These are phyloP conservation scores for Paraconiothyrium brasiliense DNA, from an alignment of 2,329 filamentous ascomycete species.

Conservation along the genomic window DNA sequence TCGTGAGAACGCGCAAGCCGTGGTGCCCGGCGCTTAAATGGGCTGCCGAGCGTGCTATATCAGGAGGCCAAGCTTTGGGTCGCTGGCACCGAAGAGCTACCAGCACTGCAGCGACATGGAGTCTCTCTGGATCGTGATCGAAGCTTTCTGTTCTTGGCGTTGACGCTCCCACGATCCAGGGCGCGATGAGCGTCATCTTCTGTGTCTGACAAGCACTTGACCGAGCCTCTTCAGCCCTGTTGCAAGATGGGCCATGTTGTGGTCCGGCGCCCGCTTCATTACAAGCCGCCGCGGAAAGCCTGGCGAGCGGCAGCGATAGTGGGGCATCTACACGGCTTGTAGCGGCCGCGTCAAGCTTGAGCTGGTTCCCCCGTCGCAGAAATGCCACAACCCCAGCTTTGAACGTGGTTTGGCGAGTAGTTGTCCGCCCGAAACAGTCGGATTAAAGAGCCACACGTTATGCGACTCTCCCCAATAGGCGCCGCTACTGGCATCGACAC, in stretches of 20 bases:
- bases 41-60: conserved; percentile 37
- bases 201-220: conserved; percentile 10
- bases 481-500: conserved; percentile 5
- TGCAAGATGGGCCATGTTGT: conserved; percentile 10
- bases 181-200: not conserved
- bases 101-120: conserved; percentile 3
- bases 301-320: conserved; percentile 16
- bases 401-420: conserved; percentile 16
- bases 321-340: conserved; percentile 15
- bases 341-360: conserved; percentile 5
- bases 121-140: not conserved
- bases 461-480: conserved; percentile 16
- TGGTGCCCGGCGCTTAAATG: conserved; percentile 38
- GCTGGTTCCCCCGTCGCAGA: not conserved
- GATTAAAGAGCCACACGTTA: conserved; percentile 15
- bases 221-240: conserved; percentile 22
- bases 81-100: conserved; percentile 11
- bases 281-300: conserved; percentile 10
- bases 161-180: not conserved
- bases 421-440: conserved; percentile 17
- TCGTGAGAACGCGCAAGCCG: conserved; percentile 30
- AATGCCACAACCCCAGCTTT: conserved; percentile 9
- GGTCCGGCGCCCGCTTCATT: conserved; percentile 20
- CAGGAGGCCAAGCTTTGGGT: conserved; percentile 36
- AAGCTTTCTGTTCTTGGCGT: conserved; percentile 1